Base-by-base conservation (phyloP, 2,329 filamentous ascomycete genomes). In the Thermoascus crustaceus region DNA sequence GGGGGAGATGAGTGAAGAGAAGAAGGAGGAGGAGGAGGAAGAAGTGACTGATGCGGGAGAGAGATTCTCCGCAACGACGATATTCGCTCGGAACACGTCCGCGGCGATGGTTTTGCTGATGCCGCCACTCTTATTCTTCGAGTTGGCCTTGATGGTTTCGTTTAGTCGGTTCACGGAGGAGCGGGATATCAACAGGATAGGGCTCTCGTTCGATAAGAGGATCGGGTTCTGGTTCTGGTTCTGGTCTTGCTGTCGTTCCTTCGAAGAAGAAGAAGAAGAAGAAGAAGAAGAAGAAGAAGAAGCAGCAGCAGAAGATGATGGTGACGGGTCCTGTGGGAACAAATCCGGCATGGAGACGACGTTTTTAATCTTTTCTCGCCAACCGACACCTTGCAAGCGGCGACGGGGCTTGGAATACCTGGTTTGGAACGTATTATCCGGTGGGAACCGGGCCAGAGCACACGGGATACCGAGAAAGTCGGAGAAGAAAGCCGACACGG, bases 201-300 rank as follows among this genome's bases (percentile, higher is more conserved):
- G 89, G 35, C 86, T 94, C 60, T 96, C 91, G 55, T 98, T 98
- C 16, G 88, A 84, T 3, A 98, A 67, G 0, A 91, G 66, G 21
- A 96, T 87, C 3, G 78, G 54, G 42, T 49, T 49, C 78, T 68
- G 17, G 63, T 66, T 40, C 76, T 2, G 72, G 69, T 71, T 75
- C 11, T 71, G 71, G 1, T 70, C 65, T 25, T 19, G 45, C n/a
- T 52, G 40, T 42, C 59, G 56, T 46, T 49, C 45, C 1, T n/a
- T n/a, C n/a, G n/a, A n/a, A n/a, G n/a, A n/a, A n/a, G n/a, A n/a
- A n/a, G n/a, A n/a, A n/a, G n/a, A n/a, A n/a, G n/a, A n/a, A n/a
- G n/a, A n/a, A n/a, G n/a, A n/a, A n/a, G n/a, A n/a, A n/a, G n/a
- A n/a, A n/a, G n/a, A n/a, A n/a, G n/a, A n/a, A n/a, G n/a, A n/a